phyloP scores from a whole-genome alignment of 768 basidiomycete genomes.

The Tephrocybe sp. region DNA sequence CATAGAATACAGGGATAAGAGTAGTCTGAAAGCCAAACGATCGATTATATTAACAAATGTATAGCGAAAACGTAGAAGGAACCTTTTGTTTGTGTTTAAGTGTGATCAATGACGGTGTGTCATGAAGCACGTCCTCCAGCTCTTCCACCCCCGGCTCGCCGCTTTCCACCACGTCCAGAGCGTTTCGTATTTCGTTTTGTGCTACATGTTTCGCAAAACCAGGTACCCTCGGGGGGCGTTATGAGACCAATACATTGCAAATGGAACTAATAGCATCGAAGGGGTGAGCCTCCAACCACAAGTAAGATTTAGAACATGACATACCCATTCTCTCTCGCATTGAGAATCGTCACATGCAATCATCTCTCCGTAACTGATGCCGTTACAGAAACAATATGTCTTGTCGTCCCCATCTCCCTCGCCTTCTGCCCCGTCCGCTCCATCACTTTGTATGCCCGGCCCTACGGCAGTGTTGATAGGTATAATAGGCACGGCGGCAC shows the following conservation, averaged over 20 bases:
- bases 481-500: conserved; percentile 29
- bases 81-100: no score
- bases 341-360: conserved; percentile 84
- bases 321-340: conserved; percentile 89
- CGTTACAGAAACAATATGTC: conserved; percentile 83
- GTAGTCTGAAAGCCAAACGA: conserved; percentile 3
- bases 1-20: conserved; percentile 15
- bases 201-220: conserved; percentile 74
- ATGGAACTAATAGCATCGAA: conserved; percentile 59
- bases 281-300: neutral
- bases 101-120: neutral
- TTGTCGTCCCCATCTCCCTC: conserved; percentile 62
- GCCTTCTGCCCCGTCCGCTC: conserved; percentile 43
- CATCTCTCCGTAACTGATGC: conserved; percentile 90
- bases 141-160: conserved; percentile 27
- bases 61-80: neutral
- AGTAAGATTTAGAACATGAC: conserved; percentile 29
- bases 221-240: conserved; percentile 63
- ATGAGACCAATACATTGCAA: conserved; percentile 69
- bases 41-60: conserved; percentile 2
- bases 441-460: conserved; percentile 29
- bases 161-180: conserved; percentile 51
- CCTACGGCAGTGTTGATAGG: conserved; percentile 27
- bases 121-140: conserved; percentile 9
- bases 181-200: conserved; percentile 53